phyloP scores from a whole-genome alignment of 805 yeast species.

The Dipodascopsis tothii region DNA sequence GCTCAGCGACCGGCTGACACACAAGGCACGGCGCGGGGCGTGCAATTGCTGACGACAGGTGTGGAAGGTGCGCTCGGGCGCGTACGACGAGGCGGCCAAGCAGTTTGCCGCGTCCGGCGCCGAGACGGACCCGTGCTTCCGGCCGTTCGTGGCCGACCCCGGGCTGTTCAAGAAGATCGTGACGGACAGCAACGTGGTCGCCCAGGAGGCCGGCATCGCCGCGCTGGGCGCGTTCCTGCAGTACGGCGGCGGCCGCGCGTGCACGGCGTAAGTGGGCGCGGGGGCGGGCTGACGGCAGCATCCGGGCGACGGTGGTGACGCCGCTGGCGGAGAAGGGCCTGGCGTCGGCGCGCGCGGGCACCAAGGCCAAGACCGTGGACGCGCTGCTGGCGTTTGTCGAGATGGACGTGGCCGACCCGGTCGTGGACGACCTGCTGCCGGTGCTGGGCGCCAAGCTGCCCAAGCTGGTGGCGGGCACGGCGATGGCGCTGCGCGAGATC shows the following conservation, averaged over 20 bases:
- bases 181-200: constrained; percentile 78
- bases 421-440: constrained; percentile 61
- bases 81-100: constrained; percentile 60
- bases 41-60: constrained; percentile 27
- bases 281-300: constrained; percentile 5
- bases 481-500: constrained; percentile 49
- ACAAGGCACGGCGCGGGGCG: constrained; percentile 41
- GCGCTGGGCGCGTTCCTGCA: constrained; percentile 50
- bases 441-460: constrained; percentile 59
- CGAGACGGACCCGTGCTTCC: constrained; percentile 51
- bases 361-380: constrained; percentile 58
- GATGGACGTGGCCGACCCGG: constrained; percentile 54
- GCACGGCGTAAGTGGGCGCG: constrained; percentile 24
- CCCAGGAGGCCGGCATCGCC: constrained; percentile 73
- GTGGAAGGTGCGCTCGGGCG: constrained; percentile 83
- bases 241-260: constrained; percentile 45
- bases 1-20: constrained; percentile 55
- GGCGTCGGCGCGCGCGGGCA: constrained; percentile 64
- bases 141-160: constrained; percentile 44
- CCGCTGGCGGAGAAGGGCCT: constrained; percentile 74
- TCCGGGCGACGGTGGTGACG: constrained; percentile 37
- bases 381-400: constrained; percentile 59
- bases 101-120: constrained; percentile 48
- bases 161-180: constrained; percentile 52
- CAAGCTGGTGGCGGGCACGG: constrained; percentile 65